Conservation (phyloP, 78 protist genomes). For the Acrasis kona region DNA sequence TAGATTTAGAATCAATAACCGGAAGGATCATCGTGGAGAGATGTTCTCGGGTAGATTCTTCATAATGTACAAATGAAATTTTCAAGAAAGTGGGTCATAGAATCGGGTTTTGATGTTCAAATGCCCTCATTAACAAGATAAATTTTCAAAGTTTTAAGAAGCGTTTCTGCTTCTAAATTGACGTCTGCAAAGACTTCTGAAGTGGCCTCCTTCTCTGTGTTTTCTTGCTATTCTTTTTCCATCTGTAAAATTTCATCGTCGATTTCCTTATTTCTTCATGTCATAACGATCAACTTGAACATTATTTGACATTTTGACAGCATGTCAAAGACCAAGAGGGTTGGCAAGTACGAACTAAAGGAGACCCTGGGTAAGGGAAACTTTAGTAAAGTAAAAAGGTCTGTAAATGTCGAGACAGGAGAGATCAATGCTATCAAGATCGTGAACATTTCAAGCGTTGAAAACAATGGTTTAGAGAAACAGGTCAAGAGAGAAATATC, state of each 20-base stretch:
- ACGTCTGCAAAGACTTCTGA: too few species aligned
- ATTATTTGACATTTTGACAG: neutral
- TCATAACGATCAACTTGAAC: neutral
- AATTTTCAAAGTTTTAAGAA: neutral
- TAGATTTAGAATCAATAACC: too few species aligned
- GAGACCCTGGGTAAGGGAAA: conserved; percentile 21
- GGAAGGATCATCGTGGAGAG: too few species aligned
- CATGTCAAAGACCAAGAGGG: conserved; percentile 11
- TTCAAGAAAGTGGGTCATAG: too few species aligned
- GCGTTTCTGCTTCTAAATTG: neutral
- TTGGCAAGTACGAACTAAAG: conserved; percentile 31
- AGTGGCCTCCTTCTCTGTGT: too few species aligned
- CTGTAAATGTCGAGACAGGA: neutral
- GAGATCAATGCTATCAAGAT: conserved; percentile 15
- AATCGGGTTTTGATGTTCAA: too few species aligned
- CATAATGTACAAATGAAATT: too few species aligned
- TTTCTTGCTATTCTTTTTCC: neutral
- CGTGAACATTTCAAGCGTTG: neutral
- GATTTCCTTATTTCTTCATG: neutral
- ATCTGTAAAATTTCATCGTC: neutral
- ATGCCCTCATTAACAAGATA: too few species aligned
- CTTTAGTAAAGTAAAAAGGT: neutral
- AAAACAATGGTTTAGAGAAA: conserved; percentile 8
- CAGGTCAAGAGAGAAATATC: conserved; percentile 22
- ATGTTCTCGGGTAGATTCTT: too few species aligned